Evolutionary conservation across 1,284 basidiomycete genomes (phyloP).

Genomic region (Gomphus bonarii): DNA sequence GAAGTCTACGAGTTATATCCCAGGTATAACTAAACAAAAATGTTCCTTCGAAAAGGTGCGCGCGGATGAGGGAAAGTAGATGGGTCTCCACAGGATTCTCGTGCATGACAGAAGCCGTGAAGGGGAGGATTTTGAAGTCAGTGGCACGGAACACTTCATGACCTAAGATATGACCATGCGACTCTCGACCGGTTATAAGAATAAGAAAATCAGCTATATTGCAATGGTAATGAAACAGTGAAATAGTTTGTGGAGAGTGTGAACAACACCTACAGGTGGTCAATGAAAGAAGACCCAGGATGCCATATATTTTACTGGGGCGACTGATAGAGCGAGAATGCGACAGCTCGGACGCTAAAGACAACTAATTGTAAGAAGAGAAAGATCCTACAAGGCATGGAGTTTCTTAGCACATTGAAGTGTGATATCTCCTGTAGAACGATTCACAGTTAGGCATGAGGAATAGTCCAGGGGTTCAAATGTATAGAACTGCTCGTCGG

Average conservation of each 20-base stretch:
- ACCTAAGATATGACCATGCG: constrained; percentile 71
- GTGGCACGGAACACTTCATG: constrained; percentile 85
- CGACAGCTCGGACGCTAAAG: constrained; percentile 8
- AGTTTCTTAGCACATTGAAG: constrained; percentile 38
- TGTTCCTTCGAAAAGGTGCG: constrained; percentile 70
- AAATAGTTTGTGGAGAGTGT: background rate
- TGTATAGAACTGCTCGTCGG: constrained; percentile 8
- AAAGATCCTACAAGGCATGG: background rate
- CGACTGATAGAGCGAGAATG: constrained; percentile 1
- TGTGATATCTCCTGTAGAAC: constrained; percentile 60
- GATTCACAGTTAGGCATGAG: constrained; percentile 58
- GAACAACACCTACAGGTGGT: constrained; percentile 58
- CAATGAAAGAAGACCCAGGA: constrained; percentile 78
- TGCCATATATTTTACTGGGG: constrained; percentile 52
- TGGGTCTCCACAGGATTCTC: constrained; percentile 84
- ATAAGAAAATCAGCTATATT: constrained; percentile 83
- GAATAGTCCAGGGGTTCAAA: constrained; percentile 16
- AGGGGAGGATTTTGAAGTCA: constrained; percentile 86
- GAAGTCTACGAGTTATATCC: constrained; percentile 84
- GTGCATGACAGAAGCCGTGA: constrained; percentile 30
- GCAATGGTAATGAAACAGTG: background rate
- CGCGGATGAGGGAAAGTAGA: constrained; percentile 77
- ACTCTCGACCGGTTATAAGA: constrained; percentile 78
- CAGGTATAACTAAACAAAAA: constrained; percentile 91
- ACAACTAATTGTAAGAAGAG: background rate